Base-by-base conservation (phyloP, 202 grass and related monocot genomes). In the Eragrostis tef region DNA sequence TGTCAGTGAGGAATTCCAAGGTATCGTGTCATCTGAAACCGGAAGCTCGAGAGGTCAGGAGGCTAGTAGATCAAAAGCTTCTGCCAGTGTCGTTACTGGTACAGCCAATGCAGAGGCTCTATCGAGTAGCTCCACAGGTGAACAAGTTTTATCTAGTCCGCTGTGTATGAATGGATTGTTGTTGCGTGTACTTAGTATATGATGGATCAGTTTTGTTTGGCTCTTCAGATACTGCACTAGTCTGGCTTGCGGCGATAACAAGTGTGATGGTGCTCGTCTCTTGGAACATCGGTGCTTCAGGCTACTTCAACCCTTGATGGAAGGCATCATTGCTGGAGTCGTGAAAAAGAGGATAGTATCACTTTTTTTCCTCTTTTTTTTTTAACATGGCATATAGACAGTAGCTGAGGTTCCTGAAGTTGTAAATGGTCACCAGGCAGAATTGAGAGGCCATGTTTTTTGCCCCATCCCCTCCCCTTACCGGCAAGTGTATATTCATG, bases 1-100 rank as follows among this genome's bases (percentile, higher is more conserved):
- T 63, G 96, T 95, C 16, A 99, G 96, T 46, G 96, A 99, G 88
- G 96, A 99, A 79, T 99, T 99, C 81, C 96, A 91, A 73, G 96
- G 96, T 26, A 99, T 95, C 36, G 93, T 99, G 64, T 92, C 96
- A 0, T 98, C 84, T 12, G 87, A 91, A 84, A 50, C 89, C 8
- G 78, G 84, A 66, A 94, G 65, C 79, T 81, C 70, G 7, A 85
- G 83, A 78, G 88, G 78, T 56, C 48, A 24, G 45, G 82, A 76
- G 57, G 57, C 78, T 16, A 9, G 36, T 22, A 54, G 67, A 17
- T 57, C 80, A 25, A 75, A 27, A 84, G 6, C 62, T 7, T 11
- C 14, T 11, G 51, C 20, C 26, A 34, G 19, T 7, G 21, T 59
- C 20, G 20, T 19, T 8, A 26, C 57, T 14, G 11, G 72, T 74